Conservation (phyloP, 768 basidiomycete genomes). For the Dioszegia aurantiaca region DNA sequence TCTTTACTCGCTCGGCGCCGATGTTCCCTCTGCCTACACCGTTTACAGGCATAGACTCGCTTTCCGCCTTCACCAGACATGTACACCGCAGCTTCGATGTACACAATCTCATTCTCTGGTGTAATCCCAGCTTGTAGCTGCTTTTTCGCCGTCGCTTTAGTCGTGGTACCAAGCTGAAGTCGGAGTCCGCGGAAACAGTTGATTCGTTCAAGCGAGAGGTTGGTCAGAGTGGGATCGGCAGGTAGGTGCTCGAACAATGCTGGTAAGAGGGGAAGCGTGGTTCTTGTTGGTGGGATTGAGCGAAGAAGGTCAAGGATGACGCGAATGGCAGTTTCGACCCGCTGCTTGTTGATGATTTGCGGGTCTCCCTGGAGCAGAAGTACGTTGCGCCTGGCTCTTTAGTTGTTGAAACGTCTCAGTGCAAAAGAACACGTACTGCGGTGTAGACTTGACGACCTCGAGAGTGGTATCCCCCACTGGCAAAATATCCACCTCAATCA, state of each 20-base stretch:
- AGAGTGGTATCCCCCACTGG: constrained; percentile 18
- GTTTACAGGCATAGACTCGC: constrained; percentile 46
- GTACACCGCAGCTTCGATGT: constrained; percentile 48
- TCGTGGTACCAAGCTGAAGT: constrained; percentile 42
- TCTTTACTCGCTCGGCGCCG: constrained; percentile 38
- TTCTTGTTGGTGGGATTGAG: constrained; percentile 23
- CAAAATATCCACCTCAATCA: constrained; percentile 34
- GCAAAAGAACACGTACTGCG: constrained; percentile 17
- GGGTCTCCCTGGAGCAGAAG: constrained; percentile 45
- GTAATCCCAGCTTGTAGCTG: constrained; percentile 35
- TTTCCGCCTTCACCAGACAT: constrained; percentile 43
- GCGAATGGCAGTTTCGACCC: constrained; percentile 47
- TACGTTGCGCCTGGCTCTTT: constrained; percentile 19
- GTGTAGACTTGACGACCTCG: constrained; percentile 23
- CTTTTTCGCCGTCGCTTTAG: constrained; percentile 43
- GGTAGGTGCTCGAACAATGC: constrained; percentile 21
- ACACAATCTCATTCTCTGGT: constrained; percentile 32
- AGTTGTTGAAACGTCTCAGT: no score
- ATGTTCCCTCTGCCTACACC: constrained; percentile 44
- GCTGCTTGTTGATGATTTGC: constrained; percentile 38
- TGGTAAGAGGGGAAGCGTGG: constrained; percentile 20
- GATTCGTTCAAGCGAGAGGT: constrained; percentile 32
- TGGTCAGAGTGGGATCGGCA: constrained; percentile 25
- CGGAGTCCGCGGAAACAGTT: constrained; percentile 33
- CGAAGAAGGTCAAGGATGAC: constrained; percentile 43